Evolutionary conservation across 1,284 basidiomycete genomes (phyloP).

Genomic region (Ganoderma sinense): DNA sequence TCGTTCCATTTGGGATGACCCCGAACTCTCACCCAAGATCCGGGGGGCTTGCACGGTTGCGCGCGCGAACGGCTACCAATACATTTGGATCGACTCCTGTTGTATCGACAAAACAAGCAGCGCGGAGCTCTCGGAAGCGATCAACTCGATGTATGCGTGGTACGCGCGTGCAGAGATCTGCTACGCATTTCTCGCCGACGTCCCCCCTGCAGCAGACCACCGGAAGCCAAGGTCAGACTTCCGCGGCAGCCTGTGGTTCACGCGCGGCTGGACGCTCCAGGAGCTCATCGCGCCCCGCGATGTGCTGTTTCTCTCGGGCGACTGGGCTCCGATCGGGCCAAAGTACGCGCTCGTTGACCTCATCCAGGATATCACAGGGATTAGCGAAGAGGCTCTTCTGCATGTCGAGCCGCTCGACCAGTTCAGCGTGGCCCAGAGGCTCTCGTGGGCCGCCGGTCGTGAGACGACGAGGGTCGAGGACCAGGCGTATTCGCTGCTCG

Average conservation of each 20-base stretch:
- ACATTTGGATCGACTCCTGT: conserved; percentile 1
- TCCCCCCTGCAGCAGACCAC: not conserved
- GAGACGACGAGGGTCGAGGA: not conserved
- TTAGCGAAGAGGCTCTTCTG: not conserved
- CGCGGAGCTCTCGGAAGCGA: not conserved
- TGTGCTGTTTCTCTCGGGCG: not conserved
- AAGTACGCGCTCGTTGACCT: not conserved
- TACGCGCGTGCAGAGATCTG: not conserved
- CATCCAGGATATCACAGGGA: not conserved
- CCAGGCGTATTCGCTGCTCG: not conserved
- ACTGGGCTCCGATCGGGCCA: not conserved
- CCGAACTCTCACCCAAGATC: not conserved
- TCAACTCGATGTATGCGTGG: conserved; percentile 6
- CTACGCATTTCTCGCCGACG: not conserved
- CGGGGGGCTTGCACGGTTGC: not conserved
- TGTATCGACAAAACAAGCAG: conserved; percentile 1
- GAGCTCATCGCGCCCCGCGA: conserved; percentile 3
- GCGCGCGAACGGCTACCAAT: not conserved
- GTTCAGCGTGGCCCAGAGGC: conserved; percentile 5
- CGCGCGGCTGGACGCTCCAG: not conserved
- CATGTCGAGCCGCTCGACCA: not conserved
- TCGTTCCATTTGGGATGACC: not conserved
- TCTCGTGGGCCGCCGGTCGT: not conserved
- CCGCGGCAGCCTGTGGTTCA: not conserved
- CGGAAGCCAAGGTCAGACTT: not conserved